Percentiles rank a stretch among this genome's conserved stretches.
Evolutionary conservation across 164 flowering plant species (phyloP).

Genomic region (Magnolia changhungtana): DNA sequence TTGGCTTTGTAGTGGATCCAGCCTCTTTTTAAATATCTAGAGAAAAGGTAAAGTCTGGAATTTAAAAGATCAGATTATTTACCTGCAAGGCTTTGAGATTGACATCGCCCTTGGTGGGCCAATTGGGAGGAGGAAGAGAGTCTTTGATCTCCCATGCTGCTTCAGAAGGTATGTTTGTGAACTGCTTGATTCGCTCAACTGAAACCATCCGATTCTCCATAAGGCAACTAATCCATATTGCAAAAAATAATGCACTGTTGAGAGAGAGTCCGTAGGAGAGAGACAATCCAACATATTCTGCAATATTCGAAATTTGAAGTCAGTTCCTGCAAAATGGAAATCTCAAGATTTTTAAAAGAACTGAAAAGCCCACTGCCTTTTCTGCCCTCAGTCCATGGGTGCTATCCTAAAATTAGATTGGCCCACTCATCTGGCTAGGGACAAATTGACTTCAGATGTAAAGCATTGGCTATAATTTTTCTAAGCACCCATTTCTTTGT

Average conservation of each 20-base stretch:
- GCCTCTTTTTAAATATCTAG: no score
- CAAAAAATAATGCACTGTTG: constrained; percentile 58
- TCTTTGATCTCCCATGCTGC: constrained; percentile 70
- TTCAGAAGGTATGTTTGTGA: constrained; percentile 72
- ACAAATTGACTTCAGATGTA: no score
- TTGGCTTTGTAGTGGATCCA: no score
- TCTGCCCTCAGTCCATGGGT: no score
- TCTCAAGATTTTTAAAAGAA: background rate
- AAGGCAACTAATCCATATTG: constrained; percentile 67
- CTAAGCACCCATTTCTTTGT: no score
- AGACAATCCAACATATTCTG: constrained; percentile 78
- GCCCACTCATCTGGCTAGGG: no score
- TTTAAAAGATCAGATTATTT: background rate
- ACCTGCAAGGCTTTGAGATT: constrained; percentile 75
- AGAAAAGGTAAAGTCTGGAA: no score
- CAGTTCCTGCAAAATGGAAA: background rate
- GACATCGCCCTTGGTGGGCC: constrained; percentile 82
- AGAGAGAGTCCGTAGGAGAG: constrained; percentile 92
- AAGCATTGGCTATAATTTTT: no score
- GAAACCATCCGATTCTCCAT: constrained; percentile 91
- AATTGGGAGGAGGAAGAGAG: constrained; percentile 52
- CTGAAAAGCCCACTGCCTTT: background rate
- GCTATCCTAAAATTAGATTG: no score
- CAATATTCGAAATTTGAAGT: constrained; percentile 4
- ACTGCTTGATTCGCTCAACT: constrained; percentile 88